These are phyloP conservation scores for Lasiosphaeriaceae sp. DNA, from an alignment of 495 filamentous ascomycete genomes.

Conservation along the genomic window DNA sequence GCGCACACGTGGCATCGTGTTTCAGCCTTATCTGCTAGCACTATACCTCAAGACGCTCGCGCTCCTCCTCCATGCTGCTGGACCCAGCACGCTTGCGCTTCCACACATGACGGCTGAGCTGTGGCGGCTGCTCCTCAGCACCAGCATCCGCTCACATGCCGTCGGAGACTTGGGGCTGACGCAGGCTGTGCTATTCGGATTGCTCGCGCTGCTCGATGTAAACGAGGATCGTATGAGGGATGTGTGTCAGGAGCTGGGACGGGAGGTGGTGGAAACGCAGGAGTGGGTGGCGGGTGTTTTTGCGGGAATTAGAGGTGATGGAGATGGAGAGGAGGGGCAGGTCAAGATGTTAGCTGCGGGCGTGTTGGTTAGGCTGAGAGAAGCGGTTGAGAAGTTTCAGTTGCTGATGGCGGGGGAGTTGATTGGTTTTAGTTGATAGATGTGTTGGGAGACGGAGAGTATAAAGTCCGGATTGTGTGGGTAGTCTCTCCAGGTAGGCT, in stretches of 20 bases:
- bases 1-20: conserved; percentile 45
- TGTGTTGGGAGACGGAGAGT: too few relatives aligned
- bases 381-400: conserved; percentile 79
- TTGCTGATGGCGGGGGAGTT: conserved; percentile 58
- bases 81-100: conserved; percentile 56
- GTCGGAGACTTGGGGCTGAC: conserved; percentile 60
- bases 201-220: conserved; percentile 80
- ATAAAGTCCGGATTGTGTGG: too few relatives aligned
- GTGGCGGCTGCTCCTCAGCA: conserved; percentile 60
- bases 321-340: conserved; percentile 55
- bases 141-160: conserved; percentile 32
- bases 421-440: conserved; percentile 37
- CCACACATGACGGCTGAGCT: conserved; percentile 67
- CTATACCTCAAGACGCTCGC: conserved; percentile 63
- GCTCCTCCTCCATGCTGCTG: conserved; percentile 61
- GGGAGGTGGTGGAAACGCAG: conserved; percentile 53
- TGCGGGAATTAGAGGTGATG: conserved; percentile 35
- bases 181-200: conserved; percentile 69
- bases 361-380: conserved; percentile 70
- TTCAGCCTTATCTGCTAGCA: conserved; percentile 57
- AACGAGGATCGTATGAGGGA: conserved; percentile 73
- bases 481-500: too few relatives aligned
- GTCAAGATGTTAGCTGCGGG: conserved; percentile 74
- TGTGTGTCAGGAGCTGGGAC: conserved; percentile 60
- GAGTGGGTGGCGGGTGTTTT: conserved; percentile 46